Evolutionary conservation across 1,284 basidiomycete species (phyloP).

Genomic region (Tausonia pullulans): DNA sequence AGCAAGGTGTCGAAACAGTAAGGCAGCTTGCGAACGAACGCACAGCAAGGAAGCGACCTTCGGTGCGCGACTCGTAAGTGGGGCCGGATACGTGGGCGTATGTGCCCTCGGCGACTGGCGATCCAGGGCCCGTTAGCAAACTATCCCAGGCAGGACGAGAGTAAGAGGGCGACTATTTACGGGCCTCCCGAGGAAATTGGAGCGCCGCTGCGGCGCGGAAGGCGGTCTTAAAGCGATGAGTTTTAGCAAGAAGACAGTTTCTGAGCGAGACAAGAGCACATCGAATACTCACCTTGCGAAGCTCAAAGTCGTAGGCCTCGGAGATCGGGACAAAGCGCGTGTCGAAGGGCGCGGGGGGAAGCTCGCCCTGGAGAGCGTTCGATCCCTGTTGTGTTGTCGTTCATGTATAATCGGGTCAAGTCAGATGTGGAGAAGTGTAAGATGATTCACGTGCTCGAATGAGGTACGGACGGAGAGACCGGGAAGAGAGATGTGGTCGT

Average conservation of each 20-base stretch:
- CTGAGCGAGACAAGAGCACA: too few relatives aligned
- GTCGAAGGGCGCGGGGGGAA: conserved; percentile 41
- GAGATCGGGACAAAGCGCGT: conserved; percentile 67
- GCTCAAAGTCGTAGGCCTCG: conserved; percentile 56
- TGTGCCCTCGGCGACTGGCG: conserved; percentile 55
- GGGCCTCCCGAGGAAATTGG: conserved; percentile 7
- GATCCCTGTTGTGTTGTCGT: conserved; percentile 37
- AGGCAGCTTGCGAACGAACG: too few relatives aligned
- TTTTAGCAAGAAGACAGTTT: too few relatives aligned
- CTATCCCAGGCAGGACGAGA: conserved; percentile 21
- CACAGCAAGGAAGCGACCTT: conserved; percentile 55
- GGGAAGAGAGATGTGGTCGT: conserved; percentile 70
- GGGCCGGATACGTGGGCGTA: conserved; percentile 80
- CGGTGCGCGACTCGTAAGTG: conserved; percentile 71
- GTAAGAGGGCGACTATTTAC: conserved; percentile 21
- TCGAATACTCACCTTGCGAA: conserved; percentile 37
- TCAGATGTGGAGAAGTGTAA: background rate
- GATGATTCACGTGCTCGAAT: conserved; percentile 7
- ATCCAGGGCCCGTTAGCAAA: background rate
- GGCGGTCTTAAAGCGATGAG: conserved; percentile 36
- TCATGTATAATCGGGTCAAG: background rate
- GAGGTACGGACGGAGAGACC: conserved; percentile 41
- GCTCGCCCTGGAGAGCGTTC: conserved; percentile 65
- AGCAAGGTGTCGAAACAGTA: too few relatives aligned
- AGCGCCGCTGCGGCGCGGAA: conserved; percentile 58